Conservation (phyloP, 805 yeast species). For the Jamesozyma spencerorum region DNA sequence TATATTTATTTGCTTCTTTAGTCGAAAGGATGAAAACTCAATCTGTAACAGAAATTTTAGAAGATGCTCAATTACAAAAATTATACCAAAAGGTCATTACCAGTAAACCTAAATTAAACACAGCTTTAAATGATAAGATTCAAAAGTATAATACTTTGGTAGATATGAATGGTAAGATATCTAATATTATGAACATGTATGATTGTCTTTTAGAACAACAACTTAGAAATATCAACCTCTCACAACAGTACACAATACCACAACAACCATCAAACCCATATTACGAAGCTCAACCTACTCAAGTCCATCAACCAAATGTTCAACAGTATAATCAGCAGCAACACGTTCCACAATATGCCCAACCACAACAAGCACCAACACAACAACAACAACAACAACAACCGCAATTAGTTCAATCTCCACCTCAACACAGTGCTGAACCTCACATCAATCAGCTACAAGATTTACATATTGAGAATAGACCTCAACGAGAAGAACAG, state of each 20-base stretch:
- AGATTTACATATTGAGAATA: neutral
- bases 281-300: conserved; percentile 6
- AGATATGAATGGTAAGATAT: conserved; percentile 69
- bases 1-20: conserved; percentile 59
- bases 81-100: conserved; percentile 50
- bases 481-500: neutral
- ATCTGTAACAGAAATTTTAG: conserved; percentile 34
- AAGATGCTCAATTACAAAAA: conserved; percentile 25
- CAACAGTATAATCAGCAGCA: conserved; percentile 8
- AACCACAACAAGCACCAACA: conserved; percentile 4
- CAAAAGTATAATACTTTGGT: conserved; percentile 56
- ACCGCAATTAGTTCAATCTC: neutral
- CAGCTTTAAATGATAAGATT: conserved; percentile 46
- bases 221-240: conserved; percentile 33
- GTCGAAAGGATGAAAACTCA: conserved; percentile 44
- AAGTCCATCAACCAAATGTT: neutral
- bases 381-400: neutral
- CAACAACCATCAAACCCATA: conserved; percentile 24
- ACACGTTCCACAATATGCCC: conserved; percentile 3
- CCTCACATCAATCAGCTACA: conserved; percentile 3
- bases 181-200: conserved; percentile 65
- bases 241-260: conserved; percentile 24
- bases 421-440: conserved; percentile 1
- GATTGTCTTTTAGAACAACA: conserved; percentile 61
- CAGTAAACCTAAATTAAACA: conserved; percentile 61